Conservation (phyloP, 345 rosid genomes). For the Salix viminalis region DNA sequence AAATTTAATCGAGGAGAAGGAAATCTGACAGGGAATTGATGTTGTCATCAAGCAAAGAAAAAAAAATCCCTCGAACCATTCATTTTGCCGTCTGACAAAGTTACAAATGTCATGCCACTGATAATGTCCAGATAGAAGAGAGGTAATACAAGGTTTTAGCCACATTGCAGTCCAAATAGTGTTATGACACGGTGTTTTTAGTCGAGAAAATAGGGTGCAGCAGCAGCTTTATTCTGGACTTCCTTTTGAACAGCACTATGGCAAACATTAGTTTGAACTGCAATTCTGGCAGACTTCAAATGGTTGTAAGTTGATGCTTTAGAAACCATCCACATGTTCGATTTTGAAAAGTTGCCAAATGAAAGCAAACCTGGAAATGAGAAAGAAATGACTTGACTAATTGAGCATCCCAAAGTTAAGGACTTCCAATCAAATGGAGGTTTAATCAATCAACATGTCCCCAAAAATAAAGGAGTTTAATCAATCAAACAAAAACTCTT, state of each 20-base stretch:
- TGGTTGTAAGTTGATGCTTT: no score
- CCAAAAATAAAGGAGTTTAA: not conserved
- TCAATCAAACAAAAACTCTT: not conserved
- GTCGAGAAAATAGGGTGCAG: no score
- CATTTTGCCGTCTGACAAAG: not conserved
- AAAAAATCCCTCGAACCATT: not conserved
- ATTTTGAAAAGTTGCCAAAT: not conserved
- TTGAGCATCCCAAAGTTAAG: not conserved
- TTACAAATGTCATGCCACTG: not conserved
- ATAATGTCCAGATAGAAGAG: no score
- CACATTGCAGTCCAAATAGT: not conserved
- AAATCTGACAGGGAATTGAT: not conserved
- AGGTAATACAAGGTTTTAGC: no score
- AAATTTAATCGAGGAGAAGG: not conserved
- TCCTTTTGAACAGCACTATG: no score
- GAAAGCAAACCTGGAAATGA: not conserved
- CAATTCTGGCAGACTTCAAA: not conserved
- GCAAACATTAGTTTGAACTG: no score
- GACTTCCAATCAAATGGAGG: not conserved
- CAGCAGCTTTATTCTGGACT: no score
- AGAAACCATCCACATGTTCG: not conserved
- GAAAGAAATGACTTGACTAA: not conserved
- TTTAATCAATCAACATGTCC: not conserved
- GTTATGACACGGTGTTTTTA: not conserved
- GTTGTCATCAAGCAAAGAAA: not conserved